Evolutionary conservation across 73 alveolate genomes (phyloP).

Genomic region (Effrenium voratum): DNA sequence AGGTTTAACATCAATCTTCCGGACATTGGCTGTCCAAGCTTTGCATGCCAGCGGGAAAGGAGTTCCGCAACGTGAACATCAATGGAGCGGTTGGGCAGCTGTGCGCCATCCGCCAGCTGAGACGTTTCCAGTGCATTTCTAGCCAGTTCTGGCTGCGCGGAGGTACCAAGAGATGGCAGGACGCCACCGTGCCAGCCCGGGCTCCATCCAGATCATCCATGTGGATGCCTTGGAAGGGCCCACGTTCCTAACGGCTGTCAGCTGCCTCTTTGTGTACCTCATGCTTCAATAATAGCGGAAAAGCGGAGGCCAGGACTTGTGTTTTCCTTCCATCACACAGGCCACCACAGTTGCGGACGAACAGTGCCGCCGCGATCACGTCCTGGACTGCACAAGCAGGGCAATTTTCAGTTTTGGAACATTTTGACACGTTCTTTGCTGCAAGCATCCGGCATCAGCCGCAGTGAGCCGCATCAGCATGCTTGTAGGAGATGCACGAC

Average conservation of each 20-base stretch:
- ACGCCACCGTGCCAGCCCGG: constrained; percentile 95
- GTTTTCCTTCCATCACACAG: not conserved
- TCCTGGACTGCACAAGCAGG: constrained; percentile 44
- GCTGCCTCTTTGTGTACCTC: not conserved
- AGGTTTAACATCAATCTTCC: not conserved
- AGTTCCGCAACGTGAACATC: constrained; percentile 94
- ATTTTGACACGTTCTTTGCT: too few relatives aligned
- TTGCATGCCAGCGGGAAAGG: not conserved
- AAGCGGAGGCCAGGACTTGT: not conserved
- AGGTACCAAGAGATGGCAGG: constrained; percentile 95
- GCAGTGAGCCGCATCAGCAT: not conserved
- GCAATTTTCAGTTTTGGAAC: too few relatives aligned
- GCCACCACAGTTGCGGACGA: constrained; percentile 88
- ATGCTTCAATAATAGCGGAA: not conserved
- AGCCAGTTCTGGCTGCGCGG: not conserved
- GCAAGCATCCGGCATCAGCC: not conserved
- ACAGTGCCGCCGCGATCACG: constrained; percentile 94
- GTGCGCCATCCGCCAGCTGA: not conserved
- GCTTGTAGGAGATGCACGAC: constrained; percentile 87
- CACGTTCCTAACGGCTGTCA: not conserved
- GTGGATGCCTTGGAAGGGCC: not conserved
- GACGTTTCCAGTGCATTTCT: not conserved
- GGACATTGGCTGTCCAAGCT: not conserved
- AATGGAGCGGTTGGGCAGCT: constrained; percentile 91
- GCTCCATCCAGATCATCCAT: constrained; percentile 91